These are phyloP conservation scores for Chytriomyces hyalinus DNA, from an alignment of 192 early-diverging fungal species.

Conservation along the genomic window DNA sequence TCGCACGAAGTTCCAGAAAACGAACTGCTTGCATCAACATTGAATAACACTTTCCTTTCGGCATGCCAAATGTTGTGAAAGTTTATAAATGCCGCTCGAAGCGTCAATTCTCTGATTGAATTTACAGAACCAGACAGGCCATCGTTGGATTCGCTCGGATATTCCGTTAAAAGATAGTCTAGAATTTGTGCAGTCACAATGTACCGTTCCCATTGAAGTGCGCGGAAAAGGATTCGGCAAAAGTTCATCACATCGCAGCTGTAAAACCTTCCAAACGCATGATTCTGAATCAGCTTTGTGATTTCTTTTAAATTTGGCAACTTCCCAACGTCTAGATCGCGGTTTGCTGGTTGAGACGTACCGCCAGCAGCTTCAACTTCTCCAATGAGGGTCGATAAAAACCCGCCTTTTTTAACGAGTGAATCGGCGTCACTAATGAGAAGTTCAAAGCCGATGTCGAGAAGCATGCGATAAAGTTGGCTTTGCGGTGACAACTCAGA, in stretches of 20 bases:
- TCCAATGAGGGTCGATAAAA: slow-evolving; percentile 3
- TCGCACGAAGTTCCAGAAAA: slow-evolving; percentile 21
- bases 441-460: slow-evolving; percentile 50
- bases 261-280: slow-evolving; percentile 24
- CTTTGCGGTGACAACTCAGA: neutral
- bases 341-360: neutral
- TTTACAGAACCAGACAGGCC: neutral
- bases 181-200: slow-evolving; percentile 36
- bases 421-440: slow-evolving; percentile 31
- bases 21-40: neutral
- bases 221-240: slow-evolving; percentile 33
- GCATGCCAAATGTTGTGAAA: slow-evolving; percentile 46
- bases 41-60: slow-evolving; percentile 47
- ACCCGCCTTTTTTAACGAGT: slow-evolving; percentile 18
- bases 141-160: neutral
- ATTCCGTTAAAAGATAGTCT: slow-evolving; percentile 32
- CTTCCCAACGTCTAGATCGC: slow-evolving; percentile 33
- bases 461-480: slow-evolving; percentile 30
- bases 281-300: slow-evolving; percentile 27
- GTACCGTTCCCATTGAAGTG: slow-evolving; percentile 48
- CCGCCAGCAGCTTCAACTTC: slow-evolving; percentile 19
- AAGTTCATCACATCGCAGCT: slow-evolving; percentile 38
- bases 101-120: slow-evolving; percentile 30
- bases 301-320: slow-evolving; percentile 34
- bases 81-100: slow-evolving; percentile 39